These are phyloP conservation scores for Hysterangium stoloniferum DNA, from an alignment of 768 basidiomycete genomes.

Conservation along the genomic window DNA sequence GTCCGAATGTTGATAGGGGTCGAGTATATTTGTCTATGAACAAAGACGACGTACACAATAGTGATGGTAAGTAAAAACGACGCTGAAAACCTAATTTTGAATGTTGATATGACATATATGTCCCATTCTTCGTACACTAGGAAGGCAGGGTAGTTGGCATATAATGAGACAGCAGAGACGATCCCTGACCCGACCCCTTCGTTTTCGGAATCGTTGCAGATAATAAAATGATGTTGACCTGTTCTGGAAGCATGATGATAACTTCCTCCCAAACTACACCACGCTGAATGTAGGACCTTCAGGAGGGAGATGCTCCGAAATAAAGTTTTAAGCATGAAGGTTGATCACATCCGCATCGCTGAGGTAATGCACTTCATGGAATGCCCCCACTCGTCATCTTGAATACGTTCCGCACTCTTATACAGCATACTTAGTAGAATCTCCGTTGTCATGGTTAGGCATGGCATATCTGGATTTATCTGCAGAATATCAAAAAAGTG, in stretches of 20 bases:
- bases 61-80: too few relatives aligned
- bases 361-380: slow-evolving; percentile 99
- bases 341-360: slow-evolving; percentile 88
- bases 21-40: too few relatives aligned
- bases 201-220: slow-evolving; percentile 98
- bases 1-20: too few relatives aligned
- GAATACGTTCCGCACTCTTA: slow-evolving; percentile 95
- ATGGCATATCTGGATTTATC: slow-evolving; percentile 96
- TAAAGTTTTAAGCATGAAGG: slow-evolving; percentile 11
- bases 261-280: slow-evolving; percentile 99
- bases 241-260: slow-evolving; percentile 98
- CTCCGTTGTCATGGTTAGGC: slow-evolving; percentile 97
- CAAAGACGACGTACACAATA: too few relatives aligned
- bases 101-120: slow-evolving; percentile 96
- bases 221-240: slow-evolving; percentile 93
- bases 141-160: background rate
- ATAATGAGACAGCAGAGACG: background rate
- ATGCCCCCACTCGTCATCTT: slow-evolving; percentile 98
- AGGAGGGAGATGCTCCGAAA: background rate
- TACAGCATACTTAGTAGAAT: slow-evolving; percentile 98
- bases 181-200: slow-evolving; percentile 85
- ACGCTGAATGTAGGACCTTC: slow-evolving; percentile 41
- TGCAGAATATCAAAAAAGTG: too few relatives aligned
- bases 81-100: too few relatives aligned
- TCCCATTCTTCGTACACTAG: slow-evolving; percentile 98